Conservation (phyloP, 2,329 filamentous ascomycete genomes). For the Fusarium globosum region DNA sequence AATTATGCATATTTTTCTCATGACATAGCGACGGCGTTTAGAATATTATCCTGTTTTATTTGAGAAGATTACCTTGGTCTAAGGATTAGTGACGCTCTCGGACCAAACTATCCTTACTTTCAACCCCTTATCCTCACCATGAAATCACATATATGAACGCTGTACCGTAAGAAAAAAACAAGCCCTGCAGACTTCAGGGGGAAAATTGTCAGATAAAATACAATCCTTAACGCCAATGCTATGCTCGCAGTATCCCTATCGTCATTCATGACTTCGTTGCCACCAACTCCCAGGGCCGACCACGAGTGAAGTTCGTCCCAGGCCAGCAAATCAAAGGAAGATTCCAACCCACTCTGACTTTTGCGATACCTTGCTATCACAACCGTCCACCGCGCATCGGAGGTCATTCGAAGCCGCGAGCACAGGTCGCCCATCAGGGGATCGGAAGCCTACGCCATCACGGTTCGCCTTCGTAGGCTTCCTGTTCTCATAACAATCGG, state of each 20-base stretch:
- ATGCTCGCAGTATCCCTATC: slow-evolving; percentile 27
- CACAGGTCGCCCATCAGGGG: slow-evolving; percentile 44
- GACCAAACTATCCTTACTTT: neutral
- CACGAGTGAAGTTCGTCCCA: neutral
- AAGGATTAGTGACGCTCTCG: neutral
- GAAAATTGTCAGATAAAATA: slow-evolving; percentile 11
- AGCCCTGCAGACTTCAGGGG: neutral
- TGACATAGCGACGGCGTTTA: slow-evolving; percentile 35
- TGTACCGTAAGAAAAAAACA: neutral
- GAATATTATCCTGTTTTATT: slow-evolving; percentile 9
- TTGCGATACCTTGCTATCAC: slow-evolving; percentile 61
- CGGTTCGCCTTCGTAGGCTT: slow-evolving; percentile 51
- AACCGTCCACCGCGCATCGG: slow-evolving; percentile 68
- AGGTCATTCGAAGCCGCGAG: slow-evolving; percentile 49
- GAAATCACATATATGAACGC: slow-evolving; percentile 4
- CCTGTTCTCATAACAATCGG: slow-evolving; percentile 69
- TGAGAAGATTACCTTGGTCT: neutral
- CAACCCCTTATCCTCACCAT: neutral
- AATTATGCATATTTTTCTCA: slow-evolving; percentile 1
- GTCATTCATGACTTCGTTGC: slow-evolving; percentile 33
- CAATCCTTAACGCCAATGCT: slow-evolving; percentile 33
- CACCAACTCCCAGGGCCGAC: neutral
- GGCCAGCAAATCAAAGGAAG: slow-evolving; percentile 59
- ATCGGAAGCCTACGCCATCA: slow-evolving; percentile 54
- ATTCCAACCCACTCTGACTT: slow-evolving; percentile 72